Base-by-base conservation (phyloP, 73 alveolate species). In the Symbiodinium natans region DNA sequence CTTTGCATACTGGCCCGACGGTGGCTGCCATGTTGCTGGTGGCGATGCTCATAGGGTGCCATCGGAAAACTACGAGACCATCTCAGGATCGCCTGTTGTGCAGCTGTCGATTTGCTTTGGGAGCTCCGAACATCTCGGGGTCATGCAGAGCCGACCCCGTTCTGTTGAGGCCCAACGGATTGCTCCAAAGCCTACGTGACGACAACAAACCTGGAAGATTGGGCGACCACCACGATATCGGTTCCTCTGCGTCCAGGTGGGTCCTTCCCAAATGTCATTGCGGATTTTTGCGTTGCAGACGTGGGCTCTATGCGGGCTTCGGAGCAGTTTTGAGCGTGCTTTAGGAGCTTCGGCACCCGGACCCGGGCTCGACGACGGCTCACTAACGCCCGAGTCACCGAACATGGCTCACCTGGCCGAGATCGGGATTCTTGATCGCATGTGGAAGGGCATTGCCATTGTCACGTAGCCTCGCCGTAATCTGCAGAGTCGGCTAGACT, bases 1-100 rank as follows among this genome's bases (percentile, higher is more conserved):
- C 59, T 90, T 90, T 31, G 97, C 88, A 10, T 90, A 38, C 41
- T 90, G 97, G 97, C 97, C 97, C 4, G 97, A 90, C 41, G 97
- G 97, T 31, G 97, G 97, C 42, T 90, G 97, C 88, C 48, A 59
- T 15, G 19, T 71, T 34, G 52, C 97, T n/a, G 97, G 97, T 34
- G 27, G 80, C 52, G 97, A 90, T 71, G 77, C 97, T 34, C 97
- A 41, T 2, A 71, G 97, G 40, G 97, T 90, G n/a, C 52, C 80
- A 17, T 88, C 97, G 27, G 97, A 90, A n/a, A 42, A 40, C 77
- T 90, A 71, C 56, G 97, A 90, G 77, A 89, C 71, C 73, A 90
- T 90, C 38, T 90, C 97, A 90, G 97, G 97, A 40, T 88, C 38
- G 34, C 52, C 8, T 19, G 31, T 29, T 25, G 39, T 29, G 82